These are phyloP conservation scores for Scedosporium boydii DNA, from an alignment of 2,329 filamentous ascomycete species.

Conservation along the genomic window DNA sequence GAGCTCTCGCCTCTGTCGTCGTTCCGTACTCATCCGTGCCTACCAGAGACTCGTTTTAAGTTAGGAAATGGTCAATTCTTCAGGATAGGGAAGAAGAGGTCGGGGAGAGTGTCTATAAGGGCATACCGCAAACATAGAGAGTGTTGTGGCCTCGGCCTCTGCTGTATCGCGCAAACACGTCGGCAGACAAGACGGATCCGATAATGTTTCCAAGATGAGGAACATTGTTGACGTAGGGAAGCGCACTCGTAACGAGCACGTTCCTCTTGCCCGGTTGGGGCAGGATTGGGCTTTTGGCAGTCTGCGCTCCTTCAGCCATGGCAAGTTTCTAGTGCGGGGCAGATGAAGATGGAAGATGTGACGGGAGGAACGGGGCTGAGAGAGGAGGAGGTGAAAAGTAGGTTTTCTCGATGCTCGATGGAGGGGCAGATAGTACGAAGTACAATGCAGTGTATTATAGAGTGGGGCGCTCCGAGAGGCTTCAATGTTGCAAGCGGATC, in stretches of 20 bases:
- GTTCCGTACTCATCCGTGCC: conserved; percentile 79
- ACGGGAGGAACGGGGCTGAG: not conserved
- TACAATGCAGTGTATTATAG: not conserved
- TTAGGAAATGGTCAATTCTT: not conserved
- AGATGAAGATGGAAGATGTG: not conserved
- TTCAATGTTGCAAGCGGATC: not conserved
- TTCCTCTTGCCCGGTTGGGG: conserved; percentile 71
- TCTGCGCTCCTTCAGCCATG: not conserved
- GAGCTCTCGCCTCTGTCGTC: conserved; percentile 88
- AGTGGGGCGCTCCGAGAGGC: not conserved
- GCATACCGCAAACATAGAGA: conserved; percentile 62
- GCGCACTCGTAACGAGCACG: conserved; percentile 81
- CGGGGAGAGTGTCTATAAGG: too few species aligned
- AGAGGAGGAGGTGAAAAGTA: not conserved
- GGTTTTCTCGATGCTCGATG: not conserved
- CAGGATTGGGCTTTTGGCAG: conserved; percentile 35
- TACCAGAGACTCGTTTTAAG: conserved; percentile 26
- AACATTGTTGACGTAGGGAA: conserved; percentile 69
- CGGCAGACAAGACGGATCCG: conserved; percentile 78
- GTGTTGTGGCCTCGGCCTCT: conserved; percentile 72
- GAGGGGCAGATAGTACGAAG: not conserved
- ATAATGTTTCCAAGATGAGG: conserved; percentile 86
- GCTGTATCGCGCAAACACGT: conserved; percentile 76
- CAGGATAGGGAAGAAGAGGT: not conserved
- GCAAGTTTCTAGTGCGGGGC: not conserved